These are phyloP conservation scores for Dovyalis caffra DNA, from an alignment of 345 rosid genomes.

Conservation along the genomic window DNA sequence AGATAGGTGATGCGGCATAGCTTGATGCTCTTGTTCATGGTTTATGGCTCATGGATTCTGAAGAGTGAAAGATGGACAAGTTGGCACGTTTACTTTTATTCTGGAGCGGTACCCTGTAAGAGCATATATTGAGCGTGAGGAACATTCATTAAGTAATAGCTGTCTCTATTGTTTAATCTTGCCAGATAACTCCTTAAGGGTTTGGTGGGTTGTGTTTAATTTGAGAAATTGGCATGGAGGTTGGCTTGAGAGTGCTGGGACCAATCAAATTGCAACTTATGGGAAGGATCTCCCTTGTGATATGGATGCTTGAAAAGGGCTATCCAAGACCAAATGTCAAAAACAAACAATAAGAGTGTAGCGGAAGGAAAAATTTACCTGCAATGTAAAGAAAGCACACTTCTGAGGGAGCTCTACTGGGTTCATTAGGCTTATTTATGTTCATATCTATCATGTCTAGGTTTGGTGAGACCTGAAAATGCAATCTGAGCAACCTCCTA, in stretches of 20 bases:
- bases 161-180: background rate
- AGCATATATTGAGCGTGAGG: background rate
- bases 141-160: background rate
- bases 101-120: background rate
- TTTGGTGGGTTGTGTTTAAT: background rate
- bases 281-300: background rate
- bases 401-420: background rate
- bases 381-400: background rate
- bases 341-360: background rate
- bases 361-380: background rate
- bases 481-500: background rate
- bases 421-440: background rate
- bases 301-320: background rate
- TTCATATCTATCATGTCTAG: background rate
- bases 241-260: background rate
- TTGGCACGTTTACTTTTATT: background rate
- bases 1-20: background rate
- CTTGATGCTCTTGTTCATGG: too few species aligned
- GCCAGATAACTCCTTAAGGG: background rate
- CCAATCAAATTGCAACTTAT: background rate
- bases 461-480: background rate
- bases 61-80: background rate
- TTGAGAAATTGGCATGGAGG: background rate
- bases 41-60: too few species aligned
- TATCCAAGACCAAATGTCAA: background rate